These are phyloP conservation scores for Hsuehochloa calcarea DNA, from an alignment of 176 grass and related monocot species.

Conservation along the genomic window DNA sequence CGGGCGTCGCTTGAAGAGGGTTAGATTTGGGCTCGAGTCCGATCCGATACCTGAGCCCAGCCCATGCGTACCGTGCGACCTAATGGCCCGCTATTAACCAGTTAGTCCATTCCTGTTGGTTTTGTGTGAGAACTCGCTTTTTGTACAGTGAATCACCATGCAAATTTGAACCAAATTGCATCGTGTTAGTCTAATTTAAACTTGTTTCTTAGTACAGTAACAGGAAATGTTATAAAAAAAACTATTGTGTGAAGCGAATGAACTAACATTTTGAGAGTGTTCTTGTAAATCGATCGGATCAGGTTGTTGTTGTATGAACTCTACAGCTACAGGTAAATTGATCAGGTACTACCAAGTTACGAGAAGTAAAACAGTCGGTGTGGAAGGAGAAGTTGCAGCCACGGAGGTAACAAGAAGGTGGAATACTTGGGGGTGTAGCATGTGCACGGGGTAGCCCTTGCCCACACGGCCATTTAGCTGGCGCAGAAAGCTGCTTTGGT, in stretches of 20 bases:
- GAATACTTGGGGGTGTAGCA: not conserved
- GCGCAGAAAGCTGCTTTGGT: constrained; percentile 31
- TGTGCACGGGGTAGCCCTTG: not conserved
- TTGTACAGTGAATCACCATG: not conserved
- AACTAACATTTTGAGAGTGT: not conserved
- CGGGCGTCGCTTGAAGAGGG: not conserved
- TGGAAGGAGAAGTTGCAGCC: not conserved
- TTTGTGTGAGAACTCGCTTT: not conserved
- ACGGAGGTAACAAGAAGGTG: not conserved
- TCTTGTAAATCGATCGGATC: not conserved
- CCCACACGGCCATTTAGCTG: constrained; percentile 12
- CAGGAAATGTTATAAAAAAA: not conserved
- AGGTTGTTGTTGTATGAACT: not conserved
- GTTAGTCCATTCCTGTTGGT: not conserved
- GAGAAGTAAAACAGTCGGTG: no score
- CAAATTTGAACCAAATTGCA: not conserved
- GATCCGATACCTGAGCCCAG: not conserved
- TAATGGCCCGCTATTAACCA: not conserved
- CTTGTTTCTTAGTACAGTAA: not conserved
- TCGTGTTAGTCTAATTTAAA: not conserved
- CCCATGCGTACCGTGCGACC: not conserved
- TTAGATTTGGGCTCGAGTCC: not conserved
- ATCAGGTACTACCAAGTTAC: not conserved
- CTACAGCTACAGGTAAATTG: not conserved
- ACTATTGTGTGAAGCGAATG: not conserved